Percentiles rank a stretch among this genome's conserved stretches.
Evolutionary conservation across 2,329 filamentous ascomycete species (phyloP).

Genomic region (Pseudophaeomoniella oleicola): DNA sequence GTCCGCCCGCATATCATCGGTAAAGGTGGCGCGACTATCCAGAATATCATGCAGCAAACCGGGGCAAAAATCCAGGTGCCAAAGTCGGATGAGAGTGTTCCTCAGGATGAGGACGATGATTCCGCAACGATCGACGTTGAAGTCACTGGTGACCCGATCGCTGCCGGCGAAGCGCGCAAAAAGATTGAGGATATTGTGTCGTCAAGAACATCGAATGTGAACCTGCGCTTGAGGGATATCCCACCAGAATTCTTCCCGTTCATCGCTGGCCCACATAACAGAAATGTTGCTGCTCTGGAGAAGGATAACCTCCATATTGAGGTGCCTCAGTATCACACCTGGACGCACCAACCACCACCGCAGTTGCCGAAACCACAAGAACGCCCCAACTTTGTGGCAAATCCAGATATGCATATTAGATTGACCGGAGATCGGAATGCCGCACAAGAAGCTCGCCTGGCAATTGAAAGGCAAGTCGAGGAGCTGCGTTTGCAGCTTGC

Average conservation of each 20-base stretch:
- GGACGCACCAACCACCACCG: slow-evolving; percentile 53
- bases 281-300: slow-evolving; percentile 53
- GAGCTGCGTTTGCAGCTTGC: slow-evolving; percentile 63
- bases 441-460: slow-evolving; percentile 63
- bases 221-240: slow-evolving; percentile 66
- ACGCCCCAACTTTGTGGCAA: slow-evolving; percentile 54
- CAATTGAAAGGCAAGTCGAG: slow-evolving; percentile 65
- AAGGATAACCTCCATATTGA: slow-evolving; percentile 64
- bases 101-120: slow-evolving; percentile 63
- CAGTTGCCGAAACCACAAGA: slow-evolving; percentile 47
- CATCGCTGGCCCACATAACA: slow-evolving; percentile 66
- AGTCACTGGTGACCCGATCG: slow-evolving; percentile 82
- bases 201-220: slow-evolving; percentile 71
- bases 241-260: slow-evolving; percentile 93
- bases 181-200: slow-evolving; percentile 79
- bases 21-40: slow-evolving; percentile 77
- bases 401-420: slow-evolving; percentile 63
- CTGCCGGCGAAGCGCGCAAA: slow-evolving; percentile 67
- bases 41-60: slow-evolving; percentile 75
- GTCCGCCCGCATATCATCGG: slow-evolving; percentile 85
- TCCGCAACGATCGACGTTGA: slow-evolving; percentile 64
- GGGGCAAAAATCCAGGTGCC: slow-evolving; percentile 78
- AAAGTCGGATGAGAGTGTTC: slow-evolving; percentile 44
- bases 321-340: slow-evolving; percentile 69
- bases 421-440: slow-evolving; percentile 74